These are phyloP conservation scores for Apiospora koreana DNA, from an alignment of 2,329 filamentous ascomycete genomes.

Conservation along the genomic window DNA sequence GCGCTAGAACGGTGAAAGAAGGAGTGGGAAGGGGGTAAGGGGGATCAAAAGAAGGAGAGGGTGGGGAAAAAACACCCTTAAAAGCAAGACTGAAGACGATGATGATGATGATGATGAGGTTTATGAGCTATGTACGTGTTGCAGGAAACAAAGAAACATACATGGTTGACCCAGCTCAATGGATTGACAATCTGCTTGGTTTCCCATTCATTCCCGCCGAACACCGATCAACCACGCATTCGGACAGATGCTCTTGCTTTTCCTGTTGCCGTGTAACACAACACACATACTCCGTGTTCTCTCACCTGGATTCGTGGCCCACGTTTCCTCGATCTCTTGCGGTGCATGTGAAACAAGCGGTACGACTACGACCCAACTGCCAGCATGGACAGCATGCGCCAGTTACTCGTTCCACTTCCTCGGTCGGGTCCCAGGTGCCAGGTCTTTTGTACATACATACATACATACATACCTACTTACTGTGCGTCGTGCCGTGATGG, in stretches of 20 bases:
- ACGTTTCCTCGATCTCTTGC: not conserved
- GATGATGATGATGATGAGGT: not conserved
- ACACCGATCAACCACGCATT: constrained; percentile 2
- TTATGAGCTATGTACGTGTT: not conserved
- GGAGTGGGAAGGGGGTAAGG: not conserved
- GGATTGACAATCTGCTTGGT: not conserved
- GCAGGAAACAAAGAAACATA: not conserved
- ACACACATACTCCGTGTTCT: not conserved
- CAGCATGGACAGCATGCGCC: not conserved
- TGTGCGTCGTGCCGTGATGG: not conserved
- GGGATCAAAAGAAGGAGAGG: no score
- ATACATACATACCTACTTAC: no score
- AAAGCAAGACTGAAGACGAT: not conserved
- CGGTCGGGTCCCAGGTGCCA: no score
- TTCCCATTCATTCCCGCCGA: not conserved
- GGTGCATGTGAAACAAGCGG: constrained; percentile 2
- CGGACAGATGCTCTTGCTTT: constrained; percentile 4
- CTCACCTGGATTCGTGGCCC: not conserved
- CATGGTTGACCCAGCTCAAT: not conserved
- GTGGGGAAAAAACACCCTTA: not conserved
- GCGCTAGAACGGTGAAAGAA: constrained; percentile 3
- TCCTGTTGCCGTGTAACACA: constrained; percentile 1
- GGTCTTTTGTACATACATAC: no score
- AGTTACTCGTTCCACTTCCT: not conserved
- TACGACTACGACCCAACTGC: no score